A percentile compares a stretch with the other conserved stretches of the same genome.
Conservation (phyloP, 176 grass and related monocot genomes). For the Bonia amplexicaulis region DNA sequence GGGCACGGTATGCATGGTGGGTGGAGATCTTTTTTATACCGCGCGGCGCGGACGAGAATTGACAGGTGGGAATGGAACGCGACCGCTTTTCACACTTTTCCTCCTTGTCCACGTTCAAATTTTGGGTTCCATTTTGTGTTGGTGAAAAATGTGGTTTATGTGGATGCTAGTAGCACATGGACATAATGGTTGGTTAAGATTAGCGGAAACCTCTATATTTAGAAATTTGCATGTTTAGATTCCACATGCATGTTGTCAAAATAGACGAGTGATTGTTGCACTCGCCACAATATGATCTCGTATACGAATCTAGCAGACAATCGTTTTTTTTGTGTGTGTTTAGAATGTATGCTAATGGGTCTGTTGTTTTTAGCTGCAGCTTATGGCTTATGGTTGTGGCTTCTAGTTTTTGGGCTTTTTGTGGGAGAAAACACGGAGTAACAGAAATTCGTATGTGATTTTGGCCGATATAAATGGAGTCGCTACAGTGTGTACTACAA, state of each 20-base stretch:
- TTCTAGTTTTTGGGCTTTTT: too few species aligned
- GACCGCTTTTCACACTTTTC: background rate
- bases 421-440: too few species aligned
- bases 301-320: background rate
- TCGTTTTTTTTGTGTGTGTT: too few species aligned
- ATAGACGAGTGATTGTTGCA: background rate
- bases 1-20: background rate
- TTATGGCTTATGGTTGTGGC: too few species aligned
- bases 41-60: background rate
- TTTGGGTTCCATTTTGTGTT: background rate
- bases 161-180: background rate
- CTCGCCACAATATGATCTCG: background rate
- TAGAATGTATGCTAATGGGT: too few species aligned
- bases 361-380: too few species aligned
- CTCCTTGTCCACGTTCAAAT: background rate
- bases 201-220: background rate
- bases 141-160: constrained; percentile 1
- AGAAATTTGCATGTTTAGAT: background rate
- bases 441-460: too few species aligned
- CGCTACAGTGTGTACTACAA: too few species aligned
- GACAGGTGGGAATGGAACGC: background rate
- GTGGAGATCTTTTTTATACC: background rate
- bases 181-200: too few species aligned
- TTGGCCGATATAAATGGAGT: too few species aligned
- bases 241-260: background rate